Base-by-base conservation (phyloP, 140 eudicot species). In the Cichorium intybus region DNA sequence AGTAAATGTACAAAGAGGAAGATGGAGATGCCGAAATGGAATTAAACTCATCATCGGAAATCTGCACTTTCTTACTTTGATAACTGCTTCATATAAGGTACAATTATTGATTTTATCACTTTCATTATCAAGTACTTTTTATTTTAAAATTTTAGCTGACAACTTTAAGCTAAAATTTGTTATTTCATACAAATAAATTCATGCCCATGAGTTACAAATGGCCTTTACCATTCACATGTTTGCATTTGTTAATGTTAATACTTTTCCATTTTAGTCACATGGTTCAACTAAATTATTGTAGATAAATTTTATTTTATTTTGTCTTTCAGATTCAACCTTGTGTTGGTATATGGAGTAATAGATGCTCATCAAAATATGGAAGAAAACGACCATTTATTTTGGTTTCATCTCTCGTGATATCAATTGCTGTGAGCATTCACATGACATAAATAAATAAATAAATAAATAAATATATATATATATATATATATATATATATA, bases 321-420 rank as follows among this genome's bases (percentile, higher is more conserved):
- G 59, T 45, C 37, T 69, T 78, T 72, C 89, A 93, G 99, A 97
- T 93, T 75, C 99, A 93, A 84, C 97, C 99, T 56, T 93, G 95
- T 79, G 99, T 93, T 65, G 99, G 97, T 39, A 93, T 93, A 31
- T 93, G 99, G 99, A 93, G 99, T 81, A 97, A 93, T 66, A 86
- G 84, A 73, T 93, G 99, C 82, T 16, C 88, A 61, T 93, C 97
- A 39, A 93, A 85, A 75, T 93, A 83, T 81, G 99, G 99, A 26
- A 85, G 99, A 81, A 86, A 97, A 71, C 74, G 96, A 4, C 99
- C 96, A 33, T 92, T 87, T 81, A 93, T 93, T 60, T 85, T 26
- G 28, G 28, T 26, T 26, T 2, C 2, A 26, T 26, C 28, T 4
- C 4, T 26, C 2, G 4, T 26, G 28, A 26, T 26, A 26, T 26